A percentile compares a stretch with the other conserved stretches of the same genome.
phyloP scores from a whole-genome alignment of 495 filamentous ascomycete species.

The Antarctomyces pellizariae region DNA sequence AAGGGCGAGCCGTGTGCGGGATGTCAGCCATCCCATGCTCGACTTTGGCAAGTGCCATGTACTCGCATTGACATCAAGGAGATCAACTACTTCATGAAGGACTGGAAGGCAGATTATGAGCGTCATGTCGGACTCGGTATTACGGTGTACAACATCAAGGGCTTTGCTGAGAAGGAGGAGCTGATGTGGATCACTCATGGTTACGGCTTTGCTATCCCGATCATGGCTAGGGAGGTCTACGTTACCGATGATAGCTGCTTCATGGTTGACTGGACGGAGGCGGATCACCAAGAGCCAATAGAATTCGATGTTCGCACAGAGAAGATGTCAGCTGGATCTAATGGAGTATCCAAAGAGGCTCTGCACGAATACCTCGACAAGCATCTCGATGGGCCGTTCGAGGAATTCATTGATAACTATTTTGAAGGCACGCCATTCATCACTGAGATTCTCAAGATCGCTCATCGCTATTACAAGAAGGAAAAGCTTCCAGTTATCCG shows the following conservation, averaged over 20 bases:
- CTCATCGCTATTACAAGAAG: conserved; percentile 68
- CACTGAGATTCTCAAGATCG: conserved; percentile 83
- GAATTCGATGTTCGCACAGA: conserved; percentile 69
- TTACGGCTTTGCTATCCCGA: conserved; percentile 69
- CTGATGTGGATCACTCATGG: conserved; percentile 70
- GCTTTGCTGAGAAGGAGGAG: conserved; percentile 59
- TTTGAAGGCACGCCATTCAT: conserved; percentile 85
- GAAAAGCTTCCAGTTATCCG: conserved; percentile 65
- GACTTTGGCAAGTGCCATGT: conserved; percentile 87
- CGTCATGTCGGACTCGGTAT: conserved; percentile 68
- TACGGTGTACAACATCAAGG: conserved; percentile 82
- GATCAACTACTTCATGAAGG: conserved; percentile 92
- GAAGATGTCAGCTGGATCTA: conserved; percentile 60
- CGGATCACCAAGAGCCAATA: conserved; percentile 38
- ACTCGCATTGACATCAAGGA: conserved; percentile 94
- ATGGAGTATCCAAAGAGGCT: conserved; percentile 51
- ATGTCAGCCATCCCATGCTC: conserved; percentile 78
- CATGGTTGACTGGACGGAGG: conserved; percentile 74
- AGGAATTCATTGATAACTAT: conserved; percentile 80
- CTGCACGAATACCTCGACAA: conserved; percentile 78
- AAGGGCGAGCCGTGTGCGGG: conserved; percentile 84
- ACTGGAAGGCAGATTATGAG: conserved; percentile 89
- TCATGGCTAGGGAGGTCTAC: conserved; percentile 74
- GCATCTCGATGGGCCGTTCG: conserved; percentile 72
- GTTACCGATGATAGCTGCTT: conserved; percentile 85